Evolutionary conservation across 306 rosid species (phyloP).

Genomic region (Argentina anserina): DNA sequence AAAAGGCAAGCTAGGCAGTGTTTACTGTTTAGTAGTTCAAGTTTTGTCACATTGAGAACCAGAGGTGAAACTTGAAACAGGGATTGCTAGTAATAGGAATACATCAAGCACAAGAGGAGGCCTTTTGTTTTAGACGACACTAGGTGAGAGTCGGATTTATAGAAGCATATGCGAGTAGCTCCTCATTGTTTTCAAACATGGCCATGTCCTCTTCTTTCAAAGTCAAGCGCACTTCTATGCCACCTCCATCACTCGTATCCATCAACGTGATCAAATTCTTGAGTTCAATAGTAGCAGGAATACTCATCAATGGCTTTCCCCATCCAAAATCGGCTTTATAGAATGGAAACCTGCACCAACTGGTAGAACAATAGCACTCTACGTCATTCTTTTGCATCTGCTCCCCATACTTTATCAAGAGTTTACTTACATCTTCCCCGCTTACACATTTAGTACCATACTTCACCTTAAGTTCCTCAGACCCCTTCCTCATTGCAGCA

Average conservation of each 20-base stretch:
- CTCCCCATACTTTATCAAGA: background rate
- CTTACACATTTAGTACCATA: background rate
- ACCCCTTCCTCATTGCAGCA: background rate
- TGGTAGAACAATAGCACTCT: background rate
- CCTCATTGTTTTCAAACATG: conserved; percentile 8
- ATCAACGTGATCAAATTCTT: background rate
- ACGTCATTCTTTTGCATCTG: background rate
- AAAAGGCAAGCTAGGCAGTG: too few species aligned
- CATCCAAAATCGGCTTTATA: background rate
- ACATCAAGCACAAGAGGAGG: background rate
- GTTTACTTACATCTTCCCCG: background rate
- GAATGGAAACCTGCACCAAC: background rate
- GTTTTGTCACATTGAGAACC: background rate
- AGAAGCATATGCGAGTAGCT: conserved; percentile 16
- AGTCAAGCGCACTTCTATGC: conserved; percentile 19
- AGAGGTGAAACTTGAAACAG: background rate
- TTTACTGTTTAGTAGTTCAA: too few species aligned
- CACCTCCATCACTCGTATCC: conserved; percentile 25
- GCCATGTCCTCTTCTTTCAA: conserved; percentile 12
- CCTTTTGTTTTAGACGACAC: background rate
- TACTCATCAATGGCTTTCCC: background rate
- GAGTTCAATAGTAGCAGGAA: background rate
- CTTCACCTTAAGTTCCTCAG: background rate
- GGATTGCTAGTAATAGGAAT: background rate
- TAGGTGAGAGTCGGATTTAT: conserved; percentile 9